Evolutionary conservation across 495 filamentous ascomycete genomes (phyloP).

Genomic region (Melanomma pulvis-pyrius): DNA sequence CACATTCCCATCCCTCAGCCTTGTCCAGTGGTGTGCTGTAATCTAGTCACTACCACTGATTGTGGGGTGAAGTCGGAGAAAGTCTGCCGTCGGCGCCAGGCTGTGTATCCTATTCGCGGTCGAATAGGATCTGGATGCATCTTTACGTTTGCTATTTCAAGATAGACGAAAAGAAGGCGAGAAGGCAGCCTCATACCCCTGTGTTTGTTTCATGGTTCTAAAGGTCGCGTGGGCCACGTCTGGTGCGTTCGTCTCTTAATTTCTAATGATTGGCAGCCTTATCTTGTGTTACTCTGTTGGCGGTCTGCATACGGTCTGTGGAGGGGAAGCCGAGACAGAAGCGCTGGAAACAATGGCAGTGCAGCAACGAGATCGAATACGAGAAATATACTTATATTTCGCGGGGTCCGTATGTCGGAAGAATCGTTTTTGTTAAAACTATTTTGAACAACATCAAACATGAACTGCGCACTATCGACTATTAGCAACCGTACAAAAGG

Average conservation of each 20-base stretch:
- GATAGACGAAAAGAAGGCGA: neutral
- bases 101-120: neutral
- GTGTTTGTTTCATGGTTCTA: neutral
- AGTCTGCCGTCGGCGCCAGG: neutral
- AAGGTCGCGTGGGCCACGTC: neutral
- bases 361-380: neutral
- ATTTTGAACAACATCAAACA: neutral
- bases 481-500: constrained; percentile 18
- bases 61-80: neutral
- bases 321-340: neutral
- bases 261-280: neutral
- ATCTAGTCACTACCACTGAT: too few relatives aligned
- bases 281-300: neutral
- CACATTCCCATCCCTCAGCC: neutral
- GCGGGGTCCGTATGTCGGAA: neutral
- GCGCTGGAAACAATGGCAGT: neutral
- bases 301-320: neutral
- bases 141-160: neutral
- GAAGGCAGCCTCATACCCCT: neutral
- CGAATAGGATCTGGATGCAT: neutral
- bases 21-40: too few relatives aligned
- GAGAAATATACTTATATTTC: too few relatives aligned
- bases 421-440: neutral
- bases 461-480: neutral
- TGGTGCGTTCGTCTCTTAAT: neutral